Evolutionary conservation across 106 monocot species (phyloP).

Genomic region (Triglochin maritima): DNA sequence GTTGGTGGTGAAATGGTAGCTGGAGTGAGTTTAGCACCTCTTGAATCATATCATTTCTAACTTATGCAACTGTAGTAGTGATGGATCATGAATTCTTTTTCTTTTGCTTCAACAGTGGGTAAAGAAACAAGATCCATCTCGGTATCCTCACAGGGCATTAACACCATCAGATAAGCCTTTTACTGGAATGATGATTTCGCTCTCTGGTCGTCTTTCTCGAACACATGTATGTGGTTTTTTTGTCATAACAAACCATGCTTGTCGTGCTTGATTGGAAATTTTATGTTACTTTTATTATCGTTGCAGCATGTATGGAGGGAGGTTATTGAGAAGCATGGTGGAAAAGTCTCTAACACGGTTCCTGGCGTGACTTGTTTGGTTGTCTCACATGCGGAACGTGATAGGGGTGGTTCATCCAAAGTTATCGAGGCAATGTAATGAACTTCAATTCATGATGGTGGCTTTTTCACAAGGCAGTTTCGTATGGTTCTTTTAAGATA

Average conservation of each 20-base stretch:
- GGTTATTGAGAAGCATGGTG: slow-evolving; percentile 65
- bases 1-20: slow-evolving; percentile 25
- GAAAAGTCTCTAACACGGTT: slow-evolving; percentile 41
- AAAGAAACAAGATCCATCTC: slow-evolving; percentile 16
- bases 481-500: too few species aligned
- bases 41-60: too few species aligned
- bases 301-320: slow-evolving; percentile 52
- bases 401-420: slow-evolving; percentile 53
- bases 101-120: slow-evolving; percentile 30
- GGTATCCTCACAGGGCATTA: slow-evolving; percentile 22
- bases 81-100: too few species aligned
- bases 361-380: slow-evolving; percentile 35
- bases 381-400: slow-evolving; percentile 50
- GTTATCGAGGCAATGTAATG: slow-evolving; percentile 63
- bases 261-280: background rate
- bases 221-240: slow-evolving; percentile 34
- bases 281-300: background rate
- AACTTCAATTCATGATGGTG: too few species aligned
- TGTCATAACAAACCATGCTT: background rate
- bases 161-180: slow-evolving; percentile 35
- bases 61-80: too few species aligned
- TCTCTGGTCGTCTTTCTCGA: slow-evolving; percentile 49
- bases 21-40: slow-evolving; percentile 29
- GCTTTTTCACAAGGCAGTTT: too few species aligned
- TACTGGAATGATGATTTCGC: slow-evolving; percentile 36